These are phyloP conservation scores for Hyphodiscus sp. DNA, from an alignment of 2,329 filamentous ascomycete species.

Conservation along the genomic window DNA sequence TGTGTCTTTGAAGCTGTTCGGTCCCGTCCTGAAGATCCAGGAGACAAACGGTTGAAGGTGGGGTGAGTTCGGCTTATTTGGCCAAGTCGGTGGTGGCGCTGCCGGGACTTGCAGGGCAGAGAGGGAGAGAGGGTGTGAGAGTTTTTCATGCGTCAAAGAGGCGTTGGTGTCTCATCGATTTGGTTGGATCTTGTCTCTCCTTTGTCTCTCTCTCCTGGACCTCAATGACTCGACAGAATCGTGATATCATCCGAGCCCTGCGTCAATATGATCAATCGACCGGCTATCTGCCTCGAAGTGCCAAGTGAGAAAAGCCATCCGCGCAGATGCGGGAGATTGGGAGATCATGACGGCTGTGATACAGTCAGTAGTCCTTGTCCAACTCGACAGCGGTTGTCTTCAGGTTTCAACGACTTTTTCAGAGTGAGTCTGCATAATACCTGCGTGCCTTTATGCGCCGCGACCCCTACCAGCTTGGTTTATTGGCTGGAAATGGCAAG, in stretches of 20 bases:
- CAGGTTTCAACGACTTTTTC: conserved; percentile 4
- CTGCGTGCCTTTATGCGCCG: neutral
- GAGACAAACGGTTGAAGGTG: neutral
- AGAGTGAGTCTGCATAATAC: neutral
- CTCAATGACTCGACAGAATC: neutral
- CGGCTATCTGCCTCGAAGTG: neutral
- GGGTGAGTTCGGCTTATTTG: neutral
- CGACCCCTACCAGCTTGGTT: neutral
- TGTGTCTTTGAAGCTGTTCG: too few relatives aligned
- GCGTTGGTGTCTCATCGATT: neutral
- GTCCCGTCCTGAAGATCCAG: neutral
- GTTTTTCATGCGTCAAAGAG: neutral
- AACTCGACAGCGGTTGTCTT: neutral
- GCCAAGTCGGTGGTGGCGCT: neutral
- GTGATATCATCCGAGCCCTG: neutral
- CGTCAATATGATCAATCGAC: neutral
- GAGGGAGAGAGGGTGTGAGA: neutral
- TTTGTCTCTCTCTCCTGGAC: neutral
- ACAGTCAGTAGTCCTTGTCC: too few relatives aligned
- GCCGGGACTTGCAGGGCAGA: neutral
- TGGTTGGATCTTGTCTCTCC: neutral
- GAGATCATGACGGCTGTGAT: too few relatives aligned
- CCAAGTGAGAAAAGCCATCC: neutral
- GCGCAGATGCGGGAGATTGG: neutral
- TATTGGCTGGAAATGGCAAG: neutral